A percentile compares a stretch with the other conserved stretches of the same genome.
Evolutionary conservation across 768 basidiomycete species (phyloP).

Genomic region (Udeniomyces megalosporus): DNA sequence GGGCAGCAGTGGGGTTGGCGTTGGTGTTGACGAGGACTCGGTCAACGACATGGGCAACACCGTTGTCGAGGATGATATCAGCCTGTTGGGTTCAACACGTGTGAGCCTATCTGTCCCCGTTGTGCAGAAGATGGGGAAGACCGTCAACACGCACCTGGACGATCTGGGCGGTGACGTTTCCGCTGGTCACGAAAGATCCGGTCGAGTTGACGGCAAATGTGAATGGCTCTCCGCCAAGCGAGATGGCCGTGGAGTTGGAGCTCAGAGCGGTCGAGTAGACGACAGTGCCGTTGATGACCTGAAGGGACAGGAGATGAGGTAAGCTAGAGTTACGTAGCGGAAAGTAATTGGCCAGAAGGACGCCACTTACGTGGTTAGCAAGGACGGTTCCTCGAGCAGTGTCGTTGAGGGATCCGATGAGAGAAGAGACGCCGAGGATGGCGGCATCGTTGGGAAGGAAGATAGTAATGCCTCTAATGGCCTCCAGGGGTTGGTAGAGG

Average conservation of each 20-base stretch:
- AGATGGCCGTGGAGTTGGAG: conserved; percentile 32
- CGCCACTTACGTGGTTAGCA: neutral
- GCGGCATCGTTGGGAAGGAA: neutral
- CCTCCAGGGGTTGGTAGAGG: neutral
- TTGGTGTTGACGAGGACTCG: conserved; percentile 38
- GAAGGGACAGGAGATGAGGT: neutral
- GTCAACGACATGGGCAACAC: conserved; percentile 42
- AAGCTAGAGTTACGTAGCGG: too few relatives aligned
- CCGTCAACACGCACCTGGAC: neutral
- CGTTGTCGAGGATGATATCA: conserved; percentile 49
- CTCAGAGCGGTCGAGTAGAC: conserved; percentile 44
- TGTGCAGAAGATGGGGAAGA: neutral
- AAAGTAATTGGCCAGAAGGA: too few relatives aligned
- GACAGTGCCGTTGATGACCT: conserved; percentile 35
- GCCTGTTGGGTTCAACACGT: too few relatives aligned
- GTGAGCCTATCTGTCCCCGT: conserved; percentile 37
- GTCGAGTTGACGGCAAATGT: conserved; percentile 40
- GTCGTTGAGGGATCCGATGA: neutral
- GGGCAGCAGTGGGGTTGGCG: conserved; percentile 35
- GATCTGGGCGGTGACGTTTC: conserved; percentile 26
- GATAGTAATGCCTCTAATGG: neutral
- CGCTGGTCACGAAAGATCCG: conserved; percentile 42
- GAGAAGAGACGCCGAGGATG: neutral
- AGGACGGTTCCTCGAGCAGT: neutral
- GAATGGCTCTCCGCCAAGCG: conserved; percentile 44